Percentiles rank a stretch among this genome's conserved stretches.
Conservation (phyloP, 2,329 filamentous ascomycete species). For the Purpureocillium takamizusanense region DNA sequence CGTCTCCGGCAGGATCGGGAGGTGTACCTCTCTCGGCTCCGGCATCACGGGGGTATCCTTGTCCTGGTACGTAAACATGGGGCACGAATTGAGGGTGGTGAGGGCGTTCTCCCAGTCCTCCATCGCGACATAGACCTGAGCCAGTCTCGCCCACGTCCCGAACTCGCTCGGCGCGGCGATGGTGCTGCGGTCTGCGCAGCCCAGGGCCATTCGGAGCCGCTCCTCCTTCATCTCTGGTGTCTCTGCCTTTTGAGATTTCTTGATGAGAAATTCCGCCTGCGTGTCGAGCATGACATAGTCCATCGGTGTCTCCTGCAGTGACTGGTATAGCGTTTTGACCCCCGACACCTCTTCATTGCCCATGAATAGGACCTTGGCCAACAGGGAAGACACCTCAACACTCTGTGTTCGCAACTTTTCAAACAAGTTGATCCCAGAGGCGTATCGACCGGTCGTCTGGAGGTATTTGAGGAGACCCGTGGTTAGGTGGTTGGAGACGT, state of each 20-base stretch:
- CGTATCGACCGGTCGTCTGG: conserved; percentile 85
- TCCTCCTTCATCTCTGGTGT: conserved; percentile 49
- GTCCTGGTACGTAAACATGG: conserved; percentile 99
- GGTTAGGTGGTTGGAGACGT: conserved; percentile 91
- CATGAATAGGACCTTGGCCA: conserved; percentile 86
- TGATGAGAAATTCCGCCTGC: conserved; percentile 83
- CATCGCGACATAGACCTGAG: conserved; percentile 86
- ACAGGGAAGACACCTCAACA: conserved; percentile 84
- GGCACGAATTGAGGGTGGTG: conserved; percentile 92
- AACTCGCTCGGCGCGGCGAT: conserved; percentile 96
- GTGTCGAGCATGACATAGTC: conserved; percentile 95
- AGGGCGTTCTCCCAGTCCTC: conserved; percentile 97
- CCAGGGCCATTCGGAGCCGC: conserved; percentile 76
- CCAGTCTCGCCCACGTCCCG: conserved; percentile 87
- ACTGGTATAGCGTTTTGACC: conserved; percentile 77
- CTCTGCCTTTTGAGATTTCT: conserved; percentile 58
- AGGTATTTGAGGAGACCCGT: conserved; percentile 93
- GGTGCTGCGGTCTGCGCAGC: conserved; percentile 89
- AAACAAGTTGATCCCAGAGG: conserved; percentile 94
- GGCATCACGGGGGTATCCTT: conserved; percentile 94
- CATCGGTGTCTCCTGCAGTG: conserved; percentile 88
- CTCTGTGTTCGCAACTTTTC: conserved; percentile 89
- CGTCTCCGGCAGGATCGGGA: conserved; percentile 82
- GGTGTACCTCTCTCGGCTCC: conserved; percentile 76
- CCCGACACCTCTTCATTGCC: conserved; percentile 97